Evolutionary conservation across 805 yeast genomes (phyloP), one percentile per base, ranked within the genome.

Genomic region (Yueomyces sp.): DNA sequence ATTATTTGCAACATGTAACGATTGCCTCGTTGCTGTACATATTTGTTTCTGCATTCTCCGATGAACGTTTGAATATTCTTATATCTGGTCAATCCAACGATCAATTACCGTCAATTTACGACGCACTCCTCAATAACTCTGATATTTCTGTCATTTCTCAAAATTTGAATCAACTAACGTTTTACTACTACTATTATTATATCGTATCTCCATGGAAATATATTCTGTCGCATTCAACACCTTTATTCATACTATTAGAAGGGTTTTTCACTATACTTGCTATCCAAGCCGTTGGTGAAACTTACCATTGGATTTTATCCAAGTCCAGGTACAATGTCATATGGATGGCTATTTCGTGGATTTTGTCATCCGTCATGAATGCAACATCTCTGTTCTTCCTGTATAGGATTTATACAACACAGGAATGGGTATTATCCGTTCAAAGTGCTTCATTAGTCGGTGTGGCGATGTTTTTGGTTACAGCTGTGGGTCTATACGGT

Each of bases 251-350:
- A 0, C 70, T 87, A 26, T 66, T 88, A 42, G 98, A 92, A 64
- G 98, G 98, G 2, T 80, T 92, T 52, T 94, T 96, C 62, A 79
- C 96, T 1, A 73, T 92, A 28, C 68, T 92, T 45, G 79, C 86
- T n/a, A 86, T 92, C 47, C 98, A 92, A 65, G 85, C 95, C 11
- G 73, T 85, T 38, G 96, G 97, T 6, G 87, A 87, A 53, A 77
- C 85, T 6, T 72, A 84, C 43, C 72, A 74, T 48, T 81, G 88
- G 81, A 65, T 85, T 39, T 75, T 52, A 11, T 44, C 51, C 38
- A 33, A 30, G 19, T 56, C 53, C 44, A 54, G 70, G 45, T 76
- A 74, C 49, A 77, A 86, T 4, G 95, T 87, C 54, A 66, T 77
- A 33, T 84, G 94, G 88, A 74, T 84, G 41, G 79, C 90, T 36